Evolutionary conservation across 192 early-diverging fungal genomes (phyloP).

Genomic region (Backusella sp.): DNA sequence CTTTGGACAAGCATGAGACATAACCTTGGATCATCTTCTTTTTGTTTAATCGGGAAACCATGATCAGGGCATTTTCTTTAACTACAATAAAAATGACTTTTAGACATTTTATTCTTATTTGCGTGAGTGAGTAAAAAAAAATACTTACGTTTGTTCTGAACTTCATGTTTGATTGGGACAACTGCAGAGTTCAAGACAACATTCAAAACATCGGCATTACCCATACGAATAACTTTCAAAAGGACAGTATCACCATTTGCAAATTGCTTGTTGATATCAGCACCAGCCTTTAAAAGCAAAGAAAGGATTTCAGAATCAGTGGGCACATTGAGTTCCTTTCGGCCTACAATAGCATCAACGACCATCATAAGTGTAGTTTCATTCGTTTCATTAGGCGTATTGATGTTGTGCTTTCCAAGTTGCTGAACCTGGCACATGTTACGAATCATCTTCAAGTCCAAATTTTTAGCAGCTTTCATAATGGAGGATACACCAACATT

Average conservation of each 20-base stretch:
- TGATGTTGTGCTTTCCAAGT: constrained; percentile 3
- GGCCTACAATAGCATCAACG: background rate
- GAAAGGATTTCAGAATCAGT: background rate
- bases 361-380: constrained; percentile 32
- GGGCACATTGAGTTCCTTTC: background rate
- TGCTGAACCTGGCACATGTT: background rate
- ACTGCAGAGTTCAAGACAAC: background rate
- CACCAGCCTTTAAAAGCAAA: constrained; percentile 26
- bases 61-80: constrained; percentile 9
- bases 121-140: background rate
- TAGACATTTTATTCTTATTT: background rate
- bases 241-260: constrained; percentile 16
- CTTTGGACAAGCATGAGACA: constrained; percentile 4
- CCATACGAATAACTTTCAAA: constrained; percentile 32
- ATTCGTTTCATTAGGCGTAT: constrained; percentile 11
- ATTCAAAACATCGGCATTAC: background rate
- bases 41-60: background rate
- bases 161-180: background rate
- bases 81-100: constrained; percentile 1
- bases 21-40: background rate
- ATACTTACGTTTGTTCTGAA: constrained; percentile 9
- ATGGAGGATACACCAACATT: background rate
- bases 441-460: background rate
- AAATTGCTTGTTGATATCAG: constrained; percentile 24
- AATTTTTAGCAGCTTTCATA: constrained; percentile 14